A percentile compares a stretch with the other conserved stretches of the same genome.
Evolutionary conservation across 148 eudicot species (phyloP).

Genomic region (Nyssa sinensis): DNA sequence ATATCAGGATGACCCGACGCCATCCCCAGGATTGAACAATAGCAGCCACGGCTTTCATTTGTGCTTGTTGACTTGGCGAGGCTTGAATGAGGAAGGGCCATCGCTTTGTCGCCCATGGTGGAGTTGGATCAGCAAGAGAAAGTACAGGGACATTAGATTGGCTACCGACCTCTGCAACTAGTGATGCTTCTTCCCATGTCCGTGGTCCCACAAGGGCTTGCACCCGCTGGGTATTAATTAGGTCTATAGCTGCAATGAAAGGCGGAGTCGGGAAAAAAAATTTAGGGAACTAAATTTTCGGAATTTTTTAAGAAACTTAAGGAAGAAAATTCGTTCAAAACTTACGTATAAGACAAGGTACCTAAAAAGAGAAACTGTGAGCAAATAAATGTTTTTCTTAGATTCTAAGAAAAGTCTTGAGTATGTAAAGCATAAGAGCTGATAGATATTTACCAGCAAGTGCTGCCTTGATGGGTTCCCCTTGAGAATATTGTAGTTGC

Average conservation of each 20-base stretch:
- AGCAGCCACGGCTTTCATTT: slow-evolving; percentile 23
- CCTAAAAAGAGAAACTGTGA: no score
- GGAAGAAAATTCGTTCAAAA: no score
- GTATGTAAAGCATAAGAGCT: no score
- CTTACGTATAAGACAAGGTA: no score
- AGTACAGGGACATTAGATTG: slow-evolving; percentile 12
- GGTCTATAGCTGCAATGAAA: no score
- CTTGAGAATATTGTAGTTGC: neutral
- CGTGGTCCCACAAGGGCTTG: neutral
- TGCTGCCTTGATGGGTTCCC: slow-evolving; percentile 9
- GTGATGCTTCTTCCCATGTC: slow-evolving; percentile 4
- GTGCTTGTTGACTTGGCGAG: slow-evolving; percentile 6
- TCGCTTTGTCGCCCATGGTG: slow-evolving; percentile 15
- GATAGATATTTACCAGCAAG: slow-evolving; percentile 22
- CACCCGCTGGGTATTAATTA: neutral
- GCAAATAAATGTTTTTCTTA: no score
- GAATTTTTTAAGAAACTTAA: no score
- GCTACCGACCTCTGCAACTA: slow-evolving; percentile 17
- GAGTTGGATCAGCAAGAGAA: slow-evolving; percentile 17
- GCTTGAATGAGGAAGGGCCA: slow-evolving; percentile 31
- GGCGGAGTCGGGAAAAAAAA: no score
- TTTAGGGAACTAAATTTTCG: no score
- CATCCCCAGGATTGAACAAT: slow-evolving; percentile 19
- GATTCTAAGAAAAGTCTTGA: no score
- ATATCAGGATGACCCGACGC: slow-evolving; percentile 14